phyloP scores from a whole-genome alignment of 257 asterid genomes.

The Nicotiana otophora region DNA sequence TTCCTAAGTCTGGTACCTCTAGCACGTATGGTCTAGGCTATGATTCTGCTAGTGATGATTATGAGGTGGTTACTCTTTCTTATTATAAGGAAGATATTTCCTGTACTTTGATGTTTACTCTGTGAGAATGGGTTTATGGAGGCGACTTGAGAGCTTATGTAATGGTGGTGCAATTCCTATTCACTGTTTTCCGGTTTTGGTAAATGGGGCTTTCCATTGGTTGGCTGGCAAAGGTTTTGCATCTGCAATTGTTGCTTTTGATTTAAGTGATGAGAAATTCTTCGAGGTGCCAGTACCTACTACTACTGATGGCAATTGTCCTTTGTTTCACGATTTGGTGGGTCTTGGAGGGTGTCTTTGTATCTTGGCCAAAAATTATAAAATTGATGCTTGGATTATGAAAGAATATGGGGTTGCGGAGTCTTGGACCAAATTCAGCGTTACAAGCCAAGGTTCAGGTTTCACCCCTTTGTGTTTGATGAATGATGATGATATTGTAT shows the following conservation, averaged over 20 bases:
- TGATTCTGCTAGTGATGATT: constrained; percentile 33
- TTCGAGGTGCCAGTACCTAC: too few species aligned
- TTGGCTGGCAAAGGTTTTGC: too few species aligned
- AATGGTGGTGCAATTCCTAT: neutral
- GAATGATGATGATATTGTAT: neutral
- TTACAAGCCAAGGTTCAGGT: neutral
- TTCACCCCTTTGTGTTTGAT: too few species aligned
- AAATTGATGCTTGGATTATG: too few species aligned
- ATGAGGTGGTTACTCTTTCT: constrained; percentile 37
- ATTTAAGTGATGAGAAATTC: too few species aligned
- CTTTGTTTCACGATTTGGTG: too few species aligned
- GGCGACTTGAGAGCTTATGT: constrained; percentile 5
- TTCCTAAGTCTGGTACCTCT: neutral
- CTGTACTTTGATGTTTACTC: neutral
- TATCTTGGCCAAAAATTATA: too few species aligned
- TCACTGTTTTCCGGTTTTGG: neutral
- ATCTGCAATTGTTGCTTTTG: too few species aligned
- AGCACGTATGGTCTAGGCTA: constrained; percentile 25
- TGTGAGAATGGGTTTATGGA: constrained; percentile 27
- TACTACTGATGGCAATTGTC: too few species aligned
- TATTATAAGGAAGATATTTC: neutral
- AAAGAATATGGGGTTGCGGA: neutral
- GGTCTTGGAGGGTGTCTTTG: too few species aligned
- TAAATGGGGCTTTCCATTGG: neutral
- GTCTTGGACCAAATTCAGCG: neutral